These are phyloP conservation scores for Ganoderma resinaceum DNA, from an alignment of 1,284 basidiomycete species.

Conservation along the genomic window DNA sequence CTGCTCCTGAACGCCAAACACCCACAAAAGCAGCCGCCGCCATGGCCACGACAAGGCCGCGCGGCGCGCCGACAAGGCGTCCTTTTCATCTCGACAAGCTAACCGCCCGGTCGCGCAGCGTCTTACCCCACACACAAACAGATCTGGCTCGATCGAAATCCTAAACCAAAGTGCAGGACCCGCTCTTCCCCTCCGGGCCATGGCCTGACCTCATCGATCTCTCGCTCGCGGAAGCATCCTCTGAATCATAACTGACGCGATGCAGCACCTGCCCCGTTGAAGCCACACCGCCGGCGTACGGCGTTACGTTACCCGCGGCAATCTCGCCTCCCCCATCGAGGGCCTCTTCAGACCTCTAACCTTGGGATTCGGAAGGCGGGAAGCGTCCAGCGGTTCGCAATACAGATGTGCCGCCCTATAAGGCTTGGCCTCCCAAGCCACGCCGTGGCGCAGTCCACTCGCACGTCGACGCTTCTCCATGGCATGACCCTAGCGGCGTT, in stretches of 20 bases:
- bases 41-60: not conserved
- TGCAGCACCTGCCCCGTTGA: not conserved
- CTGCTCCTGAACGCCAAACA: not conserved
- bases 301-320: slow-evolving; percentile 9
- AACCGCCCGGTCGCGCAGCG: not conserved
- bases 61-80: not conserved
- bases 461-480: not conserved
- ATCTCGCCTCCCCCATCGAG: not conserved
- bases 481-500: not conserved
- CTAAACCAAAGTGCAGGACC: not conserved
- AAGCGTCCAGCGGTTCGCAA: slow-evolving; percentile 9
- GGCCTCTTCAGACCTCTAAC: not conserved
- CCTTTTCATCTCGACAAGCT: not conserved
- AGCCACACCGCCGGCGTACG: not conserved
- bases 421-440: slow-evolving; percentile 18
- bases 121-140: not conserved
- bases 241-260: not conserved
- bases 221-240: slow-evolving; percentile 1
- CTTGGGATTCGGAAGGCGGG: slow-evolving; percentile 7
- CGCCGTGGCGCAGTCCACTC: slow-evolving; percentile 18
- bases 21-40: not conserved
- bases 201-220: not conserved
- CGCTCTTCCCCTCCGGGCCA: not conserved
- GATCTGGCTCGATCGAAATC: slow-evolving; percentile 2
- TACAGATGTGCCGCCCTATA: slow-evolving; percentile 18